Base-by-base conservation (phyloP, 805 yeast species). In the Schizosaccharomyces octosporus region DNA sequence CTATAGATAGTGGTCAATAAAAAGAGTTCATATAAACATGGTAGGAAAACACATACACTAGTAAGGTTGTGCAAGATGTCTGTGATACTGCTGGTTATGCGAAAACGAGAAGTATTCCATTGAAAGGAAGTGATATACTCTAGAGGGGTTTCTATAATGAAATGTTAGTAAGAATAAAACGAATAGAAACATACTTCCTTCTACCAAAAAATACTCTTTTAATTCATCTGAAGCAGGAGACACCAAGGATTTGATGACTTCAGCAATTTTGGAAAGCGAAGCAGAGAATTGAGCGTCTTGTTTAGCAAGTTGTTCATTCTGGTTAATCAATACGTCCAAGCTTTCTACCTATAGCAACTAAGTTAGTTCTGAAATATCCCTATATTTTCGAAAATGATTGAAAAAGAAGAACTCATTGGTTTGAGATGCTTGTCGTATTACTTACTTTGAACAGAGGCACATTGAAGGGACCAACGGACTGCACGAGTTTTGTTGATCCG, bases 81-180 rank as follows among this genome's bases (percentile, higher is more conserved):
- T 62, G 82, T 80, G 65, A 93, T 81, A 2, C 95, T 78, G 70
- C 83, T 85, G 71, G 89, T 97, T 64, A 84, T 75, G 67, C 95
- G 79, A 73, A 82, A 93, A 73, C 89, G 86, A 64, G 87, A 81
- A 17, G 85, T 74, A 72, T 88, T 87, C 98, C 98, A 93, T 59
- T 79, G 78, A 72, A 93, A 93, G 58, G 76, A 73, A 70, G 84
- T 85, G 64, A 87, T 73, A 68, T 80, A 89, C 62, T 81, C 81
- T 27, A 24, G 27, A 5, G 61, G 61, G n/a, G 43, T 5, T 42
- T 27, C 43, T 60, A 19, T 2, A 58, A 45, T 17, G 19, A 29
- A 19, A 5, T 9, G 59, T 51, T 15, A 59, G 43, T 29, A 13
- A 48, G 11, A 19, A 15, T n/a, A 55, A 55, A 45, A 19, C 15